These are phyloP conservation scores for Alternaria sp. DNA, from an alignment of 2,329 filamentous ascomycete species.

Conservation along the genomic window DNA sequence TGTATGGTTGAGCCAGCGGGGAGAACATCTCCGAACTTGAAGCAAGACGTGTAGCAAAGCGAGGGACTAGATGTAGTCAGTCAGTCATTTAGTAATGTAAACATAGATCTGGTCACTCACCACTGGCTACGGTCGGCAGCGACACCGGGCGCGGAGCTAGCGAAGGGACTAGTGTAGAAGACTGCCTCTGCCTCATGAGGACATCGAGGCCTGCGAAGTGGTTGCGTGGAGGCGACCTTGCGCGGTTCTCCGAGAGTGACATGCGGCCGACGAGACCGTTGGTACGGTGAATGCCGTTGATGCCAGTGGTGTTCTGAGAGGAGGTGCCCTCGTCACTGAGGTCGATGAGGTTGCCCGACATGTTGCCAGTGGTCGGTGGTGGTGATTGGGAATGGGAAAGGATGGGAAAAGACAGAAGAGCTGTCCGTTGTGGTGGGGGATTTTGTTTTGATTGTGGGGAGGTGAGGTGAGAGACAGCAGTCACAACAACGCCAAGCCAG, in stretches of 20 bases:
- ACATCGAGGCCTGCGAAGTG: slow-evolving; percentile 25
- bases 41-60: neutral
- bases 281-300: neutral
- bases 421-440: neutral
- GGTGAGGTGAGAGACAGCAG: slow-evolving; percentile 9
- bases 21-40: slow-evolving; percentile 8
- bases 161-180: slow-evolving; percentile 4
- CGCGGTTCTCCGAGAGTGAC: neutral
- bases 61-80: slow-evolving; percentile 10
- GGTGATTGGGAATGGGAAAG: neutral
- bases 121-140: neutral
- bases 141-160: neutral
- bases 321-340: slow-evolving; percentile 1
- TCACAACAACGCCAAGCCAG: slow-evolving; percentile 11
- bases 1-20: slow-evolving; percentile 2
- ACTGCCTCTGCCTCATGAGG: slow-evolving; percentile 28
- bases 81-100: neutral
- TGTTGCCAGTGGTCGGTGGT: neutral
- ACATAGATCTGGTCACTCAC: neutral
- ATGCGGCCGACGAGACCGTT: neutral
- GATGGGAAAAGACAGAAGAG: neutral
- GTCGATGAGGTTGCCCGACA: slow-evolving; percentile 18
- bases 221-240: slow-evolving; percentile 7
- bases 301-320: neutral
- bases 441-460: neutral